phyloP scores from a whole-genome alignment of 2,329 filamentous ascomycete species.

The Curvularia spicifera region DNA sequence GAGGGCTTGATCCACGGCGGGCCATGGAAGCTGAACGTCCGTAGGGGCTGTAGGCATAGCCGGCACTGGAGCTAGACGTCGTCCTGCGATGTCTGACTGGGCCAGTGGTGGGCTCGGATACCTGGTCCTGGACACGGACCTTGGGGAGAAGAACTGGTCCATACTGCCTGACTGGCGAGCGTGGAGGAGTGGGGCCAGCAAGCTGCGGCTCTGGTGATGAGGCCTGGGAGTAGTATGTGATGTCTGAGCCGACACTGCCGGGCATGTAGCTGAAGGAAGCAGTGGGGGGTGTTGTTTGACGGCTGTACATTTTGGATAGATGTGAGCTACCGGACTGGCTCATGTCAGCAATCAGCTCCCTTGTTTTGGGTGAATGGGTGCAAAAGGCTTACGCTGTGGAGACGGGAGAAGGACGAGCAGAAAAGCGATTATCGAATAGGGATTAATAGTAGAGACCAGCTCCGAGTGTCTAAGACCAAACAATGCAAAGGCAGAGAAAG shows the following conservation, averaged over 20 bases:
- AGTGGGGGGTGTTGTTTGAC: conserved; percentile 55
- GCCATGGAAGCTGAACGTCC: conserved; percentile 53
- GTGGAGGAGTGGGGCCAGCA: conserved; percentile 70
- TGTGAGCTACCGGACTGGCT: conserved; percentile 47
- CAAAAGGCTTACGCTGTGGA: conserved; percentile 40
- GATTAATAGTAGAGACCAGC: conserved; percentile 53
- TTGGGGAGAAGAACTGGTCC: conserved; percentile 83
- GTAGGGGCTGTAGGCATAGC: conserved; percentile 59
- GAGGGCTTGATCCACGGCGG: conserved; percentile 55
- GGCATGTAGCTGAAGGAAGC: conserved; percentile 48
- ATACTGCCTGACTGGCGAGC: conserved; percentile 76
- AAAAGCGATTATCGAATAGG: conserved; percentile 49
- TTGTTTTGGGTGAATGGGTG: not conserved
- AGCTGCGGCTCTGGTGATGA: conserved; percentile 73
- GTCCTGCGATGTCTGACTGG: conserved; percentile 64
- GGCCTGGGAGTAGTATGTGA: conserved; percentile 68
- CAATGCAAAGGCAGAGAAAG: conserved; percentile 34
- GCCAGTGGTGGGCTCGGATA: conserved; percentile 65
- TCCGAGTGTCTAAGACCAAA: conserved; percentile 52
- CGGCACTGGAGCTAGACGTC: conserved; percentile 57
- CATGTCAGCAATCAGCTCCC: conserved; percentile 20
- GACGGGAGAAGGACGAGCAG: conserved; percentile 21
- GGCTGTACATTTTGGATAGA: conserved; percentile 50
- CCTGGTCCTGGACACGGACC: conserved; percentile 84
- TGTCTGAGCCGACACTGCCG: conserved; percentile 58